Evolutionary conservation across 2,329 filamentous ascomycete species (phyloP).

Genomic region (Elsinoe arachidis): DNA sequence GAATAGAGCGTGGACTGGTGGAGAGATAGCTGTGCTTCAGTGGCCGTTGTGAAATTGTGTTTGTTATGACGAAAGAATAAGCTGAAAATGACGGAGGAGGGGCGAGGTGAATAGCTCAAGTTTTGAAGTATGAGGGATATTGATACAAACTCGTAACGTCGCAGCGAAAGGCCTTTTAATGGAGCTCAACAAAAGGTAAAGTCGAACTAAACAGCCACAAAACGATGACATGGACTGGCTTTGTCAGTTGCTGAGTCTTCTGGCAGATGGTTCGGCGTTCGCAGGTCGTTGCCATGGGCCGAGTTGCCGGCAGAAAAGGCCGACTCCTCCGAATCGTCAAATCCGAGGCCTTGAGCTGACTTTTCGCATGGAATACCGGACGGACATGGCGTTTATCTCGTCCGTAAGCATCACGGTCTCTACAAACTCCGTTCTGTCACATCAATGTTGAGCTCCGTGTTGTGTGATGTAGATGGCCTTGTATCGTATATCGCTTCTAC

Average conservation of each 20-base stretch:
- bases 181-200: neutral
- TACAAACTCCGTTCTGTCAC: neutral
- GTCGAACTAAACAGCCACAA: neutral
- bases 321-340: neutral
- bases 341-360: neutral
- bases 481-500: neutral
- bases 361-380: neutral
- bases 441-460: neutral
- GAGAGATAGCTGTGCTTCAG: neutral
- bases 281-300: neutral
- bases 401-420: neutral
- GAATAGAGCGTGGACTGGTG: neutral
- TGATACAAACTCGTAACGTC: neutral
- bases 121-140: neutral
- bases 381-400: neutral
- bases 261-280: neutral
- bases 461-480: neutral
- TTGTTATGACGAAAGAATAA: constrained; percentile 2
- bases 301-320: neutral
- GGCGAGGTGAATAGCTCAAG: neutral
- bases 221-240: neutral
- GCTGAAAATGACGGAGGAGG: neutral
- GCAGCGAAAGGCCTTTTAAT: neutral
- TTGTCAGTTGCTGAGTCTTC: neutral
- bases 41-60: neutral